Conservation (phyloP, 1,284 basidiomycete genomes). For the Ceratobasidium sp. region DNA sequence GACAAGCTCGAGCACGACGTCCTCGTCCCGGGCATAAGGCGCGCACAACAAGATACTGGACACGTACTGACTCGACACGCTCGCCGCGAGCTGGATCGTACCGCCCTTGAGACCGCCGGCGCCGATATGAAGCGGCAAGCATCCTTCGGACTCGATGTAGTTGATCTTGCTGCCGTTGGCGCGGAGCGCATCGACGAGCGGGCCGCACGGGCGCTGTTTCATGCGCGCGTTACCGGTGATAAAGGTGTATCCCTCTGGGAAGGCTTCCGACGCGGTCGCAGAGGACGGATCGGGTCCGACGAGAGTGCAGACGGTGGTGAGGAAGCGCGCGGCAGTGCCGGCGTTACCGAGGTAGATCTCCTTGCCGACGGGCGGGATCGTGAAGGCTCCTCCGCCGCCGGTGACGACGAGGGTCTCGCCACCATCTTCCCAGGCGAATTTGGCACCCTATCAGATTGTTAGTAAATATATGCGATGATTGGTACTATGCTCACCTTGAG, state of each 20-base stretch:
- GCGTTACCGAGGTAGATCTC: constrained; percentile 98
- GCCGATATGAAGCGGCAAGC: constrained; percentile 89
- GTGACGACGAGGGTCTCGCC: constrained; percentile 94
- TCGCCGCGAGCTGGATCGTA: constrained; percentile 90
- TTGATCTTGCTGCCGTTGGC: constrained; percentile 86
- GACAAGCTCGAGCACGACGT: constrained; percentile 87
- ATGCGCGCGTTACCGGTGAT: constrained; percentile 98
- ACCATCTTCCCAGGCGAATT: constrained; percentile 92
- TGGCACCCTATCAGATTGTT: constrained; percentile 75
- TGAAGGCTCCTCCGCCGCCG: constrained; percentile 87
- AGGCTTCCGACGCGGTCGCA: constrained; percentile 58
- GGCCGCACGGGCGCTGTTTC: constrained; percentile 97
- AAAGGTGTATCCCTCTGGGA: constrained; percentile 68
- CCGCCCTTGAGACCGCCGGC: constrained; percentile 90
- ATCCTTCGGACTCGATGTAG: constrained; percentile 86
- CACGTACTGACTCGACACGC: constrained; percentile 98
- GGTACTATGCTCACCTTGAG: constrained; percentile 73
- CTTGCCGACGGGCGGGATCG: constrained; percentile 81
- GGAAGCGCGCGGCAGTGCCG: constrained; percentile 97
- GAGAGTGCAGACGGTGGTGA: constrained; percentile 95
- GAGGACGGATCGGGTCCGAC: constrained; percentile 63
- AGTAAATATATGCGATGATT: constrained; percentile 46
- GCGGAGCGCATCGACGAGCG: constrained; percentile 92
- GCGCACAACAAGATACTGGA: constrained; percentile 97
- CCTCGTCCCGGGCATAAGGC: constrained; percentile 86